Evolutionary conservation across 2,329 filamentous ascomycete genomes (phyloP), one percentile per base, ranked within the genome.

Genomic region (Fusarium dlaminii): DNA sequence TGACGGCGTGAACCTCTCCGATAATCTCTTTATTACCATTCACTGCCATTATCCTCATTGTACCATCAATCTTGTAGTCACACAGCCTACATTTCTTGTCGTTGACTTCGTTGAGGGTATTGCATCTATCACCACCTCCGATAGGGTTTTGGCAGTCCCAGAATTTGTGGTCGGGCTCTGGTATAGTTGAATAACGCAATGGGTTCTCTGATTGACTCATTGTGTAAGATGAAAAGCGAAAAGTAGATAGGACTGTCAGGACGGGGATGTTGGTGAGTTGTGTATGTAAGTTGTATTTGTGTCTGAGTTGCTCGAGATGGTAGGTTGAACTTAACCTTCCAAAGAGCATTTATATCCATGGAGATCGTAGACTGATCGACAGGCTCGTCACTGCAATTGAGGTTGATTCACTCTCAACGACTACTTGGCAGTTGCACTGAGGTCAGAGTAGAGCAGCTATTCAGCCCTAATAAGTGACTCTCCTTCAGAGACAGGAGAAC

Each of bases 351-450:
- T 52, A 52, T 52, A 52, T 20, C n/a, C 27, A 12, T 11, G 32
- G 3, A 15, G 9, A 8, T 1, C 1, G 1, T 18, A 24, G 18
- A 52, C 32, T 6, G 18, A 4, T 11, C 18, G 12, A 9, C 14
- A 27, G 13, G 5, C 3, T 27, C 13, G 2, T 20, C n/a, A 36
- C 49, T 27, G 4, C 9, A 10, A 12, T 52, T 6, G 32, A 27
- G 18, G 1, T 27, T 3, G 18, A 36, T 15, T 52, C 32, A 52
- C 18, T 20, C 6, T 24, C 3, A 8, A 15, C 9, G 30, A 22
- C n/a, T 36, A 2, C n/a, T 27, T 52, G n/a, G n/a, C 17, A 8
- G 3, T 18, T 22, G 2, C n/a, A 20, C n/a, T 27, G 18, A 14
- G 13, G 18, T 20, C 3, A 36, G 6, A 6, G 8, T 4, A 2